Evolutionary conservation across 768 basidiomycete species (phyloP).

Genomic region (Floccularia luteovirens): DNA sequence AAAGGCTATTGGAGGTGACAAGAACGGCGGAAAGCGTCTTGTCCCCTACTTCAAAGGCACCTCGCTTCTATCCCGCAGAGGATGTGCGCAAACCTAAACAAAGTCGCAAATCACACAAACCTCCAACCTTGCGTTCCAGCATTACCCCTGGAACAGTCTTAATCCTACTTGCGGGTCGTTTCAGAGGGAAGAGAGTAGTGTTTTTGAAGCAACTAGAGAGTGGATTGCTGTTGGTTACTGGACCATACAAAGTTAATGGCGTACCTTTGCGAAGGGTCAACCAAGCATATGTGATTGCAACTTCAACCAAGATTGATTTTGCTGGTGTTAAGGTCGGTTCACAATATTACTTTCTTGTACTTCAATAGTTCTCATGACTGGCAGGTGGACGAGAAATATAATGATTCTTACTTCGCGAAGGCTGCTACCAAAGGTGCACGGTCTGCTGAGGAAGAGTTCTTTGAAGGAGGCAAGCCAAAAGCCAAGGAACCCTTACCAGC

Average conservation of each 20-base stretch:
- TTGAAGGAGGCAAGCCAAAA: slow-evolving; percentile 89
- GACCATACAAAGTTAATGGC: slow-evolving; percentile 97
- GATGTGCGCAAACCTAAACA: slow-evolving; percentile 89
- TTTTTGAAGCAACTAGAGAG: slow-evolving; percentile 94
- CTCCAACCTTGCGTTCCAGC: slow-evolving; percentile 71
- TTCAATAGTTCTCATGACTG: slow-evolving; percentile 1
- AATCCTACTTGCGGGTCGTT: slow-evolving; percentile 95
- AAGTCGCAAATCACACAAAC: slow-evolving; percentile 80
- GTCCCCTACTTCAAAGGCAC: slow-evolving; percentile 81
- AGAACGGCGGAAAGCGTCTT: slow-evolving; percentile 85
- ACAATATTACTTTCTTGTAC: slow-evolving; percentile 1
- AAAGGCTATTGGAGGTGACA: slow-evolving; percentile 81
- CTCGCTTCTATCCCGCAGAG: slow-evolving; percentile 93
- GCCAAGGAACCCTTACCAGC: slow-evolving; percentile 81
- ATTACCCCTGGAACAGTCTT: slow-evolving; percentile 94
- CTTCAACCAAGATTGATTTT: slow-evolving; percentile 89
- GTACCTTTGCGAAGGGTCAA: slow-evolving; percentile 96
- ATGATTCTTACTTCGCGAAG: slow-evolving; percentile 93
- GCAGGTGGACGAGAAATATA: slow-evolving; percentile 84
- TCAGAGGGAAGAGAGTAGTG: slow-evolving; percentile 97
- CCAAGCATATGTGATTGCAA: slow-evolving; percentile 98
- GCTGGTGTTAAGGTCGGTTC: slow-evolving; percentile 60
- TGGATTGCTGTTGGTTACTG: slow-evolving; percentile 91
- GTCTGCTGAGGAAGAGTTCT: slow-evolving; percentile 96
- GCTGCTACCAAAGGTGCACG: slow-evolving; percentile 54